These are phyloP conservation scores for Alnus rubra DNA, from an alignment of 306 rosid genomes.

Conservation along the genomic window DNA sequence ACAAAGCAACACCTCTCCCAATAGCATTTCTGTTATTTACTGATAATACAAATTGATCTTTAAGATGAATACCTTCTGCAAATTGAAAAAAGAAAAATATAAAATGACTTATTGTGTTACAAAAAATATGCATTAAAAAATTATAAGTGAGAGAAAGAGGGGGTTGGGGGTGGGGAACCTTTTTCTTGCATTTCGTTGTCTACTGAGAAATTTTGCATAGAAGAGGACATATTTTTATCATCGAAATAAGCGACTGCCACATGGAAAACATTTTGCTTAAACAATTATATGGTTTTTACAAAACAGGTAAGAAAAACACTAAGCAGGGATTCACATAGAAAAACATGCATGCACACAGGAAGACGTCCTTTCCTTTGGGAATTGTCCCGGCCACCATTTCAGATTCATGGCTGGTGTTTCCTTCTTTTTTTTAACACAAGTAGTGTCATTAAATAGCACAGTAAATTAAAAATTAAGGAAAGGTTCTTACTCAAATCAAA, in stretches of 20 bases:
- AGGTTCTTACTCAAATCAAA: not conserved
- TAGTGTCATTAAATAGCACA: no score
- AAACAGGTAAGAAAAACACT: not conserved
- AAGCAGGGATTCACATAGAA: not conserved
- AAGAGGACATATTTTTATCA: not conserved
- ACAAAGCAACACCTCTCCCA: constrained; percentile 8
- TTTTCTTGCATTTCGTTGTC: not conserved
- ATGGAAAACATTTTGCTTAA: not conserved
- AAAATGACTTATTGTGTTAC: not conserved
- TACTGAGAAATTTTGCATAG: not conserved
- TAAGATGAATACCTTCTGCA: not conserved
- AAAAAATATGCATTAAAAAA: no score
- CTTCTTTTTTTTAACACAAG: no score
- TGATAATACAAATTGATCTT: not conserved
- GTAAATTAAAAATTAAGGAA: not conserved
- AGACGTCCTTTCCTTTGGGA: no score
- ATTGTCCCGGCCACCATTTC: no score
- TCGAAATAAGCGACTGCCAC: not conserved
- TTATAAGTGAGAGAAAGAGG: not conserved
- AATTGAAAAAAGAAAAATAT: not conserved
- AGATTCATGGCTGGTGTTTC: no score
- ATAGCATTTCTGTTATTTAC: no score
- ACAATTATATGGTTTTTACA: not conserved
- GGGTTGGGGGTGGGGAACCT: not conserved
- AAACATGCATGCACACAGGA: not conserved